Base-by-base conservation (phyloP, 495 filamentous ascomycete species). In the Rhypophila decipiens region DNA sequence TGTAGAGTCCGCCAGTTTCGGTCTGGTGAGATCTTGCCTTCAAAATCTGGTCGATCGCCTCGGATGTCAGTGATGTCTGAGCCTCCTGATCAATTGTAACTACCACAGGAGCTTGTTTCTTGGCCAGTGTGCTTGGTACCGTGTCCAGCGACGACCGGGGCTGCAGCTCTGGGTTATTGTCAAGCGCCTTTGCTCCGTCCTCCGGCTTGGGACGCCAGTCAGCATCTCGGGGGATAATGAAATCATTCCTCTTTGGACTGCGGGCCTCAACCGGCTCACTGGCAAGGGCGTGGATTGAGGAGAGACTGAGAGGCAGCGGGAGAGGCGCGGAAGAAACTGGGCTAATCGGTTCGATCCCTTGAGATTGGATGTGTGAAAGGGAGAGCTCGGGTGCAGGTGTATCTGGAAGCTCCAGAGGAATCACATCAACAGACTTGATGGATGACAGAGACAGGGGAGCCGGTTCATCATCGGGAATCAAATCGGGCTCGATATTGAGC, bases 1-100 rank as follows among this genome's bases (percentile, higher is more conserved):
- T 40, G 39, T 56, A 35, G 4, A 58, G 51, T 34, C 41, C 56
- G 44, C 65, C 39, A 15, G 64, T 17, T 15, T 65, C 44, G 56
- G 61, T 44, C 39, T 35, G 41, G 54, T 47, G 71, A 36, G 65
- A 31, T 43, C 57, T 59, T 19, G 52, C 71, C 53, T 74, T 74
- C 12, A 88, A 63, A 44, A 87, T 67, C 40, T 76, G 75, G 47
- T 90, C 85, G 47, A 90, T 82, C 39, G 79, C 80, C 35, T 84
- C 77, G 0, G 82, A 79, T 12, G 86, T 90, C 27, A 91, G 64
- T 7, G 80, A 69, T 27, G 88, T 91, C 64, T 94, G 88, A 12
- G 80, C 78, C 40, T 78, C 75, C 45, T 88, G 83, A 57, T 91
- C 84, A 29, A 70, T 67, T 39, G 72, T 81, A 36, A 73, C 46